Evolutionary conservation across 805 yeast genomes (phyloP).

Genomic region (Ogataea pignaliae): DNA sequence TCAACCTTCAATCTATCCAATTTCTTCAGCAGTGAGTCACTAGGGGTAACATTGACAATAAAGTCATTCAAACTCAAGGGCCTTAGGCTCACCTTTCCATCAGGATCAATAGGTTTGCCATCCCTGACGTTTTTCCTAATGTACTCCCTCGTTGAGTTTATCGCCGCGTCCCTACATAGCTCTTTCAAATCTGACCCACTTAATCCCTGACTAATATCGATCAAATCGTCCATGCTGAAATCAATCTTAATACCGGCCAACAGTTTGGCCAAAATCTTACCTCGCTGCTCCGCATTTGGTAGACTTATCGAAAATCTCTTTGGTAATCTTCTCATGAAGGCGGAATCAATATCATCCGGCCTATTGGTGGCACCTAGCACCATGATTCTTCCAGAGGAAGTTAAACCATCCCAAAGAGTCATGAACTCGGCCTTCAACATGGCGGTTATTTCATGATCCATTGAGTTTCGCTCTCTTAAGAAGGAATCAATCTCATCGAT

Average conservation of each 20-base stretch:
- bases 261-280: conserved; percentile 63
- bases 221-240: conserved; percentile 61
- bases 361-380: conserved; percentile 95
- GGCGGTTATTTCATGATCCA: conserved; percentile 94
- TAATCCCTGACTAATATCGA: conserved; percentile 60
- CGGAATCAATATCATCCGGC: conserved; percentile 85
- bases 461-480: conserved; percentile 74
- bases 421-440: conserved; percentile 93
- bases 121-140: conserved; percentile 52
- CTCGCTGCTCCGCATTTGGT: conserved; percentile 67
- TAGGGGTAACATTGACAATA: conserved; percentile 33
- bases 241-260: conserved; percentile 64
- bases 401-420: conserved; percentile 95
- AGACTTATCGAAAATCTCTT: conserved; percentile 76
- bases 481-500: conserved; percentile 97
- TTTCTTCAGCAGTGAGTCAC: conserved; percentile 23
- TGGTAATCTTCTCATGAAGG: conserved; percentile 90
- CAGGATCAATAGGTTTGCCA: conserved; percentile 30
- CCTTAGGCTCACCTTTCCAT: conserved; percentile 44
- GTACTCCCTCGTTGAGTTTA: conserved; percentile 82
- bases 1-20: conserved; percentile 14
- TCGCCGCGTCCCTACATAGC: conserved; percentile 88
- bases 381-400: conserved; percentile 70
- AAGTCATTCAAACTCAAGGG: conserved; percentile 67
- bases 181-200: conserved; percentile 94